Evolutionary conservation across 129 eudicot genomes (phyloP).

Genomic region (Chrysanthemum makinoi): DNA sequence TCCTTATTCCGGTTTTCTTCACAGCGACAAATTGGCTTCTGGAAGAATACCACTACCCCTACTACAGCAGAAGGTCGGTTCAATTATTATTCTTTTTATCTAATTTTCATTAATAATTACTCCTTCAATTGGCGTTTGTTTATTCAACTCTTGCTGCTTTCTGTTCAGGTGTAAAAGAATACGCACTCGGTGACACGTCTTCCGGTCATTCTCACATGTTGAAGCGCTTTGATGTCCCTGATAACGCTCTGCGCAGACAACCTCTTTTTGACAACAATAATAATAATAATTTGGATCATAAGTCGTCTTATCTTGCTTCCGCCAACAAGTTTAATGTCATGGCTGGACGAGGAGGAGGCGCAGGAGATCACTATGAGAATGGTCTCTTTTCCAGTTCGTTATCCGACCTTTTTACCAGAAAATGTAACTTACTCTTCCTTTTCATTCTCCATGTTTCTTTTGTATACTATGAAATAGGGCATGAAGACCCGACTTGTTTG

Average conservation of each 20-base stretch:
- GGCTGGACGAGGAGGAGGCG: slow-evolving; percentile 23
- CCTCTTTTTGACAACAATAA: slow-evolving; percentile 28
- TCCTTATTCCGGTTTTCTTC: not conserved
- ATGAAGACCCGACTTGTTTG: slow-evolving; percentile 10
- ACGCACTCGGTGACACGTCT: slow-evolving; percentile 37
- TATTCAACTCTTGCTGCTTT: not conserved
- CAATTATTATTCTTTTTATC: not conserved
- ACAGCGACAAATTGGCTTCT: slow-evolving; percentile 76
- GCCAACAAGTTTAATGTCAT: slow-evolving; percentile 44
- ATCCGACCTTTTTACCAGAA: slow-evolving; percentile 65
- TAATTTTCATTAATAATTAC: not conserved
- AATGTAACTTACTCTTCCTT: slow-evolving; percentile 46
- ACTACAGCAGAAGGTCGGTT: slow-evolving; percentile 33
- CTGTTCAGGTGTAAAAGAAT: slow-evolving; percentile 46
- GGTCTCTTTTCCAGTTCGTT: slow-evolving; percentile 87
- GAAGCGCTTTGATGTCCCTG: slow-evolving; percentile 44
- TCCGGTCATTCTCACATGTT: slow-evolving; percentile 42
- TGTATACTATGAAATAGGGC: not conserved
- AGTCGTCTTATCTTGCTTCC: not conserved
- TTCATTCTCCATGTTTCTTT: not conserved
- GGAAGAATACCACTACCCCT: slow-evolving; percentile 32
- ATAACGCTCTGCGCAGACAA: slow-evolving; percentile 35
- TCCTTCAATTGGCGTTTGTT: not conserved
- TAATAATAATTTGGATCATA: slow-evolving; percentile 14
- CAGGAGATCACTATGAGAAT: slow-evolving; percentile 58